Evolutionary conservation across 768 basidiomycete genomes (phyloP).

Genomic region (Mrakia hoshinonis): DNA sequence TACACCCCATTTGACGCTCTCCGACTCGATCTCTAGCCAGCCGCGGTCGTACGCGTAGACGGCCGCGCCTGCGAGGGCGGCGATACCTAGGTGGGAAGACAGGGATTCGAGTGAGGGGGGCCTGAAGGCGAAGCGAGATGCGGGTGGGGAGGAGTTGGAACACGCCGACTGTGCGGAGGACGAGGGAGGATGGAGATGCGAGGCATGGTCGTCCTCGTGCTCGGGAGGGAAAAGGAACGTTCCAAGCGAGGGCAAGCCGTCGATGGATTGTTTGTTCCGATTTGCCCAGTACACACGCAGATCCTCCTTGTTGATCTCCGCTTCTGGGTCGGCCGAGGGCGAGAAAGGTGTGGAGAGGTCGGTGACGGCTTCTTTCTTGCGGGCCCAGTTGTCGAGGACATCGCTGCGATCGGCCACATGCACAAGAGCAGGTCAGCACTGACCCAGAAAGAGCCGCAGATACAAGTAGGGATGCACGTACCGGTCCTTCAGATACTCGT

Average conservation of each 20-base stretch:
- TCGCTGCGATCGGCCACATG: neutral
- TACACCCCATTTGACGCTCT: neutral
- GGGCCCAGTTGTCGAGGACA: constrained; percentile 9
- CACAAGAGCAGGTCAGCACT: neutral
- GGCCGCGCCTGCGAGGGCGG: neutral
- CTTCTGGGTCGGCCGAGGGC: no score
- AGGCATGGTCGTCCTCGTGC: neutral
- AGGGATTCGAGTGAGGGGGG: neutral
- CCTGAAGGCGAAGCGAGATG: neutral
- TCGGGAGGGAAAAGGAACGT: neutral
- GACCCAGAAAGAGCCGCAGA: neutral
- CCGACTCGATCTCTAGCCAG: neutral
- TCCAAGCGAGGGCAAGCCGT: constrained; percentile 14
- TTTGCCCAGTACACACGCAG: constrained; percentile 16
- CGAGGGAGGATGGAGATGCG: neutral
- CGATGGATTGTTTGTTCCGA: neutral
- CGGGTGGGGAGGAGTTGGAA: neutral
- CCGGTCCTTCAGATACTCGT: constrained; percentile 17
- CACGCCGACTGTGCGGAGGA: neutral
- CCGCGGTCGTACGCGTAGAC: constrained; percentile 3
- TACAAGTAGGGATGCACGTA: neutral
- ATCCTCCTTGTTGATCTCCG: constrained; percentile 9
- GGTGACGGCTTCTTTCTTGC: neutral
- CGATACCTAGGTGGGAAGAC: neutral
- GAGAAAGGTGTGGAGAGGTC: neutral